Evolutionary conservation across 768 basidiomycete genomes (phyloP).

Genomic region (Mycena rosella): DNA sequence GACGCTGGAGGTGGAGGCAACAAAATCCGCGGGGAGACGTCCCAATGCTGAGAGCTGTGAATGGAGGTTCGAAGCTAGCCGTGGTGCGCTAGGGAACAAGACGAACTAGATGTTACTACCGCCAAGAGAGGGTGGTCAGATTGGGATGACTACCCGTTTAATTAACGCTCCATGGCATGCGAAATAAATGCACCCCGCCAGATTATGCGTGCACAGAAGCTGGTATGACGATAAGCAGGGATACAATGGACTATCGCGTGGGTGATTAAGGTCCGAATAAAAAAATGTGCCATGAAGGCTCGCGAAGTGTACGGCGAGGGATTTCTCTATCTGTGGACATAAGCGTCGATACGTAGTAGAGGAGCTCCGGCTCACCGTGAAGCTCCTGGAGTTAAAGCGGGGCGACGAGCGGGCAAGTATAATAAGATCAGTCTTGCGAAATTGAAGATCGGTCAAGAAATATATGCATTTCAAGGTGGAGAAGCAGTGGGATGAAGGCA

Average conservation of each 20-base stretch:
- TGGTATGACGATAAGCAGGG: not conserved
- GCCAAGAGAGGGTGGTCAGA: not conserved
- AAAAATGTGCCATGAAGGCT: not conserved
- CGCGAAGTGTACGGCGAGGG: constrained; percentile 17
- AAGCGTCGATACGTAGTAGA: too few species aligned
- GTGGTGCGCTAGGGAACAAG: too few species aligned
- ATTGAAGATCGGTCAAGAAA: constrained; percentile 20
- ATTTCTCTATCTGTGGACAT: constrained; percentile 24
- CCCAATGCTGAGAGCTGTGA: too few species aligned
- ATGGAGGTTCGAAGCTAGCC: not conserved
- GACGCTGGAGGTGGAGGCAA: too few species aligned
- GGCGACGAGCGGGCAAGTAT: not conserved
- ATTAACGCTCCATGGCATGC: not conserved
- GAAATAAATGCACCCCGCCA: constrained; percentile 18
- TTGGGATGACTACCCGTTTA: constrained; percentile 8
- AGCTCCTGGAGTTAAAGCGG: constrained; percentile 20
- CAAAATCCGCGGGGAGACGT: too few species aligned
- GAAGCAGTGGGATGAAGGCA: not conserved
- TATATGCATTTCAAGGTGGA: not conserved
- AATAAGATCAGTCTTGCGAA: constrained; percentile 24
- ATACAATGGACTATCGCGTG: constrained; percentile 13
- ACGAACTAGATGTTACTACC: too few species aligned
- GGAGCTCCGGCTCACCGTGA: constrained; percentile 14
- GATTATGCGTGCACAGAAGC: constrained; percentile 28
- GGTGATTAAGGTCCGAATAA: constrained; percentile 20